Evolutionary conservation across 768 basidiomycete genomes (phyloP), one percentile per base, ranked within the genome.

Genomic region (Boletus tylopilopsis): DNA sequence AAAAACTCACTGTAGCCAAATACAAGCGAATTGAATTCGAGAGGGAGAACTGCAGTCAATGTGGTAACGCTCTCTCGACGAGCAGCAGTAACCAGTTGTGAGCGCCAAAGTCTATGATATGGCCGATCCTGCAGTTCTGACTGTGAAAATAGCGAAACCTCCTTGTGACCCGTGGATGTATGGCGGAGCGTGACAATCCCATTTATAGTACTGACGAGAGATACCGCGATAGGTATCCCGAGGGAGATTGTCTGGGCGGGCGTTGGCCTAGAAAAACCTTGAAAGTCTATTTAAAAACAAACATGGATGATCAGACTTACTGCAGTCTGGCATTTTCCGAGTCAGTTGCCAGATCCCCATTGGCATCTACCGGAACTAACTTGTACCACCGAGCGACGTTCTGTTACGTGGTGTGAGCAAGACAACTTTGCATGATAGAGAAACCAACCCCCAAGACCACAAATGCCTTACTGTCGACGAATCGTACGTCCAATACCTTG

Each of bases 1-100:
- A 42, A 45, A 16, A 4, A 65, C 79, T 29, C 55, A 88, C 88
- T 76, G 55, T 75, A 81, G 34, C 90, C 91, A 39, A 84, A 67
- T 29, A 91, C 56, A 22, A 93, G 70, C 0, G 66, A 47, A 30
- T 82, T 78, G 0, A 80, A 64, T 38, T 82, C 82, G 8, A 91
- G 61, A 5, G 85, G 81, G 24, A 84, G 66, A 10, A 76, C 59
- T 1, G 70, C 68, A 5, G 76, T 75, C 35, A 76, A 42, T 34
- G 38, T 51, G 33, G 50, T 47, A 37, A 49, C 45, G 1, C 3
- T 33, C 24, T 48, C 58, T 41, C 47, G 45, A 6, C 29, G 35
- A 39, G 51, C 12, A 25, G 36, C 3, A 24, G 41, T 42, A 9
- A 43, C 34, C 16, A 38, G 33, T 18, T 48, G 48, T 24, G 65